Evolutionary conservation across 2,329 filamentous ascomycete species (phyloP).

Genomic region (Chrysoporthe deuterocubensis): DNA sequence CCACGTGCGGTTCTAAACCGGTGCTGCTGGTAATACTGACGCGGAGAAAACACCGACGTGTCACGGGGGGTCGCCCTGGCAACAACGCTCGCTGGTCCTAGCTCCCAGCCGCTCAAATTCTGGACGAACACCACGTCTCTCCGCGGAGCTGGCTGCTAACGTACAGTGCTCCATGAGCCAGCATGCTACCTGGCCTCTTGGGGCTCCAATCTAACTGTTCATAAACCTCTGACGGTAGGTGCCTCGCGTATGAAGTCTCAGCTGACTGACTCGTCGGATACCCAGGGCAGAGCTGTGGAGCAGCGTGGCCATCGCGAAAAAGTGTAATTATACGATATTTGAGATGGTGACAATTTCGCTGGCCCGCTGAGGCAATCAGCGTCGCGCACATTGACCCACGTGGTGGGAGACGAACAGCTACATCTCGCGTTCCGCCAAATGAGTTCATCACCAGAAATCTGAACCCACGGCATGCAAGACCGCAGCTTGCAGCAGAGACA

Average conservation of each 20-base stretch:
- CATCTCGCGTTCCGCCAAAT: neutral
- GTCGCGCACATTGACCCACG: too few relatives aligned
- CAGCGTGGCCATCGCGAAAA: neutral
- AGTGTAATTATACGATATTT: neutral
- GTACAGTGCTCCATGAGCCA: neutral
- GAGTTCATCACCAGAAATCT: neutral
- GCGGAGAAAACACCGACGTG: neutral
- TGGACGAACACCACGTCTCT: neutral
- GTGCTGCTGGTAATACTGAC: neutral
- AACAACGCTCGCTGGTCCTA: neutral
- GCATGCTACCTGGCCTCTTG: neutral
- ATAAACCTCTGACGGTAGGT: neutral
- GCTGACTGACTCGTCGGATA: neutral
- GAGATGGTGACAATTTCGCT: slow-evolving; percentile 4
- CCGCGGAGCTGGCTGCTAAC: neutral
- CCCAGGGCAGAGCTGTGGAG: slow-evolving; percentile 1
- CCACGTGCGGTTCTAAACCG: neutral
- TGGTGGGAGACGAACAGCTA: neutral
- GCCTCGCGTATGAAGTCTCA: neutral
- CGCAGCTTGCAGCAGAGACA: neutral
- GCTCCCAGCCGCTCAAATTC: neutral
- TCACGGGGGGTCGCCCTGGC: neutral
- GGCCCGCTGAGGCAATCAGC: neutral
- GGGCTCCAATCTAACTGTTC: neutral
- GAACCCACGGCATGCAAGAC: neutral